phyloP scores from a whole-genome alignment of 441 rosid species.

The Gossypium schwendimanii region DNA sequence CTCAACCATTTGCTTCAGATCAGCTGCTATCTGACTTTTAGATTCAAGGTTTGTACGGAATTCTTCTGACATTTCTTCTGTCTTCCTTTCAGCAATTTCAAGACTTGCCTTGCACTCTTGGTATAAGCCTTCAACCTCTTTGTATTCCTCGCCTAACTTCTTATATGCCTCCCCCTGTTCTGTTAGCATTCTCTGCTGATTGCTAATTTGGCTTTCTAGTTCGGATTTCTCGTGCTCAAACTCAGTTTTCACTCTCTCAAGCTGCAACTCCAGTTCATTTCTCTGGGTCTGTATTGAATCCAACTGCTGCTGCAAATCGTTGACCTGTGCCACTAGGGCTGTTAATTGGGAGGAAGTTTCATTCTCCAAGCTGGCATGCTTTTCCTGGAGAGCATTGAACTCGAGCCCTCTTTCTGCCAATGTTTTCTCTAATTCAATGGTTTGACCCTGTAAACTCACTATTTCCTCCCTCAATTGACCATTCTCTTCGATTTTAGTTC shows the following conservation, averaged over 20 bases:
- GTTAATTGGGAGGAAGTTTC: conserved; percentile 38
- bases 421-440: conserved; percentile 27
- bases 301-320: conserved; percentile 28
- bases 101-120: conserved; percentile 52
- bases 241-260: conserved; percentile 26
- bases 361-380: conserved; percentile 23
- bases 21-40: conserved; percentile 37
- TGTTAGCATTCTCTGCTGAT: conserved; percentile 27
- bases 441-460: conserved; percentile 26
- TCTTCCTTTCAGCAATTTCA: conserved; percentile 51
- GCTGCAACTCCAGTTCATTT: conserved; percentile 36
- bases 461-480: conserved; percentile 35
- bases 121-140: conserved; percentile 36
- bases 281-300: conserved; percentile 36
- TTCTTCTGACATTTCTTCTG: conserved; percentile 49
- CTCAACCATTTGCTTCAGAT: conserved; percentile 41
- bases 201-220: not conserved
- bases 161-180: conserved; percentile 47
- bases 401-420: conserved; percentile 20
- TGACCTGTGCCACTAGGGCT: conserved; percentile 20
- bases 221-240: conserved; percentile 12
- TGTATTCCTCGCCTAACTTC: conserved; percentile 48
- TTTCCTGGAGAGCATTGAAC: conserved; percentile 34
- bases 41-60: conserved; percentile 35
- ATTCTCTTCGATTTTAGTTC: conserved; percentile 29